Conservation (phyloP, 129 eudicot species). For the Solidago caesia region DNA sequence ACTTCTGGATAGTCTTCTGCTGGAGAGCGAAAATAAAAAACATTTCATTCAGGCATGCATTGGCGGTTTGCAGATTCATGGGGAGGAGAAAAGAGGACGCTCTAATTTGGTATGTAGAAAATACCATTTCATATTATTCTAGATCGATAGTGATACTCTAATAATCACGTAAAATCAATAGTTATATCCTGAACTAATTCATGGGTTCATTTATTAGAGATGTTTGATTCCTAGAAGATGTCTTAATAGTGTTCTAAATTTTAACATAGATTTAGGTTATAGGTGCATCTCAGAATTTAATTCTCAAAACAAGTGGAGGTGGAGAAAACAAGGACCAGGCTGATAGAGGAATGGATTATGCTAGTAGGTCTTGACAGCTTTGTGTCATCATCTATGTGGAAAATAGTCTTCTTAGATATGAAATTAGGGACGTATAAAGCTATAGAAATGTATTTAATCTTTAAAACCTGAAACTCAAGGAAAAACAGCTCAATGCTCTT, state of each 20-base stretch:
- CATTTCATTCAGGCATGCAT: constrained; percentile 97
- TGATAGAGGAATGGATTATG: constrained; percentile 6
- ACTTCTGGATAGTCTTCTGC: constrained; percentile 90
- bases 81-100: constrained; percentile 83
- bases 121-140: not conserved
- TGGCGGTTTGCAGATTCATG: constrained; percentile 77
- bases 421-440: not conserved
- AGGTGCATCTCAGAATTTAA: not conserved
- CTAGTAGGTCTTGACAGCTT: not conserved
- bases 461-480: not conserved
- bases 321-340: not conserved
- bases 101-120: constrained; percentile 66
- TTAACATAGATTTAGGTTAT: not conserved
- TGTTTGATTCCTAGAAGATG: not conserved
- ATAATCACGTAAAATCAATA: no score
- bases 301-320: not conserved
- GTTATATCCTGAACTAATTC: constrained; percentile 4
- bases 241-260: not conserved
- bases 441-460: not conserved
- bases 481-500: not conserved
- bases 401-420: constrained; percentile 3
- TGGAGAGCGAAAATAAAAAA: constrained; percentile 86
- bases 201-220: not conserved
- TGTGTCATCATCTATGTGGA: not conserved
- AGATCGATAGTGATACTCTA: not conserved